A percentile compares a stretch with the other conserved stretches of the same genome.
Evolutionary conservation across 1,284 basidiomycete genomes (phyloP).

Genomic region (Pisolithus thermaeus): DNA sequence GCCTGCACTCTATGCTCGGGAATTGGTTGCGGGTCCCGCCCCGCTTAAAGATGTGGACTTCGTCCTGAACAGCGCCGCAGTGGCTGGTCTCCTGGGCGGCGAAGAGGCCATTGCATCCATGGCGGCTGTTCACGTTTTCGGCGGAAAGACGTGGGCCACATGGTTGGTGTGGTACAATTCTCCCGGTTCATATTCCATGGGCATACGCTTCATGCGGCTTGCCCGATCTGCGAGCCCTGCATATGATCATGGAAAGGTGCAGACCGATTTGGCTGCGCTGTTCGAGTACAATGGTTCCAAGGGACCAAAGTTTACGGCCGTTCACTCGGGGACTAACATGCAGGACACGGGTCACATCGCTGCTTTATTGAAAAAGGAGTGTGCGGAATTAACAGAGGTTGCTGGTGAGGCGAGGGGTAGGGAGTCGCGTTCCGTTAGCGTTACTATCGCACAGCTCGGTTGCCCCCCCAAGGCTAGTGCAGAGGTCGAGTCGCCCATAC

Average conservation of each 20-base stretch:
- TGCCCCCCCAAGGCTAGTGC: background rate
- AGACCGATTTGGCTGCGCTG: slow-evolving; percentile 19
- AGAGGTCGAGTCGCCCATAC: too few relatives aligned
- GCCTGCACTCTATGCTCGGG: background rate
- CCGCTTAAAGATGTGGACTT: background rate
- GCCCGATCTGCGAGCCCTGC: slow-evolving; percentile 15
- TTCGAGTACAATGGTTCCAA: slow-evolving; percentile 25
- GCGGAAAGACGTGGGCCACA: slow-evolving; percentile 3
- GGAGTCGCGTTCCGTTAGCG: slow-evolving; percentile 11
- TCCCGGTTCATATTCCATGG: slow-evolving; percentile 16
- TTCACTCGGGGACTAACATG: slow-evolving; percentile 20
- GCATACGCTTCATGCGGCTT: slow-evolving; percentile 13
- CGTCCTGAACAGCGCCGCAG: background rate
- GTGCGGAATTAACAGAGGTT: background rate
- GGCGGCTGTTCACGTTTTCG: slow-evolving; percentile 15
- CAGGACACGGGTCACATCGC: slow-evolving; percentile 13
- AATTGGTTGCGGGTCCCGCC: background rate
- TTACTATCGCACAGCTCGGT: slow-evolving; percentile 21
- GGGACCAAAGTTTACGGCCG: slow-evolving; percentile 22
- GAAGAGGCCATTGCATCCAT: slow-evolving; percentile 7
- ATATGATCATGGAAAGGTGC: slow-evolving; percentile 25
- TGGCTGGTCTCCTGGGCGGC: background rate
- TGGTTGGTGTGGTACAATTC: slow-evolving; percentile 23
- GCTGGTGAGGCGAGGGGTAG: background rate
- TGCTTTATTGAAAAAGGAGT: slow-evolving; percentile 9